Evolutionary conservation across 228 moss, liverwort and hornwort species (phyloP).

Genomic region (Sphagnum magellanicum): DNA sequence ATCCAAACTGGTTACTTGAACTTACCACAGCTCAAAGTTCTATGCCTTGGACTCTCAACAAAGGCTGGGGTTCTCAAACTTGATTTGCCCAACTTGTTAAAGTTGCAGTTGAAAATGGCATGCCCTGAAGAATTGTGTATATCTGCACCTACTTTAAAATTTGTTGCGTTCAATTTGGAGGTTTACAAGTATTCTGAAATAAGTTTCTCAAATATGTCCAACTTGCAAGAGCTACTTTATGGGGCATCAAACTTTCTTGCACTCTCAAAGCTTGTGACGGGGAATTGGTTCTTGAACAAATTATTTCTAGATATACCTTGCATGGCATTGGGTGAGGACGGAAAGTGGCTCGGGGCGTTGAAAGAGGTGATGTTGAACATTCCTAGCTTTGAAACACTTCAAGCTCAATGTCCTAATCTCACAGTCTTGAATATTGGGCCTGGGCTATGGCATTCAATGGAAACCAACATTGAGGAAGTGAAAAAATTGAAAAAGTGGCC

Average conservation of each 20-base stretch:
- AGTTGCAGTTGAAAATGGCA: constrained; percentile 43
- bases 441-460: constrained; percentile 35
- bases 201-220: constrained; percentile 14
- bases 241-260: constrained; percentile 30
- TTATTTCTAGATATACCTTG: constrained; percentile 50
- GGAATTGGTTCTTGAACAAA: constrained; percentile 15
- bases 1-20: constrained; percentile 17
- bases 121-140: constrained; percentile 36
- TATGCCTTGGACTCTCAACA: constrained; percentile 47
- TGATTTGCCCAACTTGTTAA: constrained; percentile 34
- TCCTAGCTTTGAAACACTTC: constrained; percentile 4
- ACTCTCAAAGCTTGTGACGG: constrained; percentile 19
- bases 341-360: constrained; percentile 35
- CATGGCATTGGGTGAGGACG: constrained; percentile 43
- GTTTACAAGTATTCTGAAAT: constrained; percentile 13
- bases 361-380: constrained; percentile 19
- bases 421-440: constrained; percentile 31
- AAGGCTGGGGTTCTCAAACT: constrained; percentile 26
- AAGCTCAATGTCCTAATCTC: constrained; percentile 9
- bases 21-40: constrained; percentile 19
- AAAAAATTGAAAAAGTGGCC: constrained; percentile 13
- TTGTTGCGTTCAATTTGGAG: constrained; percentile 47
- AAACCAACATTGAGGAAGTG: constrained; percentile 6
- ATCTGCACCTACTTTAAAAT: constrained; percentile 9
- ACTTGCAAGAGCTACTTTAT: constrained; percentile 35